Percentiles rank a stretch among this genome's conserved stretches.
These are phyloP conservation scores for Microsporum ferrugineum DNA, from an alignment of 2,329 filamentous ascomycete species.

Conservation along the genomic window DNA sequence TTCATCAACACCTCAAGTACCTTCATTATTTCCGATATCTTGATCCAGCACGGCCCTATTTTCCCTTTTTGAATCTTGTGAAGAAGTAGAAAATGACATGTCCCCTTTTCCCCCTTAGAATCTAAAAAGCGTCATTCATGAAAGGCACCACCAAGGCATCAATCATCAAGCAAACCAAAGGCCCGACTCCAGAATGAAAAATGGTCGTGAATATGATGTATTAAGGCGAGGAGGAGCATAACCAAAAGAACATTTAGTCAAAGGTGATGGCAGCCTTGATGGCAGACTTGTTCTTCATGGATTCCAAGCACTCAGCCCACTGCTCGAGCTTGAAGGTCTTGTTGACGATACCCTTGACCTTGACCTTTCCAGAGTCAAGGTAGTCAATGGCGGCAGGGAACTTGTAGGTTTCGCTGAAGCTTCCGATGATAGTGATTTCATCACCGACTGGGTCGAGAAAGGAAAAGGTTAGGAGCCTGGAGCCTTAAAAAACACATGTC, in stretches of 20 bases:
- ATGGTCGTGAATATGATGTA: background rate
- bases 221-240: background rate
- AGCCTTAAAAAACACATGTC: background rate
- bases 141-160: background rate
- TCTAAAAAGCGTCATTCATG: background rate
- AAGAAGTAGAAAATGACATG: background rate
- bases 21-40: background rate
- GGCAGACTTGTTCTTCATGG: constrained; percentile 59
- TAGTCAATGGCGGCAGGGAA: constrained; percentile 51
- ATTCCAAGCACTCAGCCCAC: constrained; percentile 57
- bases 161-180: background rate
- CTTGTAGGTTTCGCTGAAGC: constrained; percentile 63
- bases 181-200: background rate
- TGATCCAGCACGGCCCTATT: background rate
- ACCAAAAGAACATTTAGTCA: constrained; percentile 37
- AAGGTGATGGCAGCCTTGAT: constrained; percentile 66
- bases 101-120: background rate
- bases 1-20: constrained; percentile 1
- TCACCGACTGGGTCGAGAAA: constrained; percentile 33
- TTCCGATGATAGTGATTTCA: constrained; percentile 62
- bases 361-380: constrained; percentile 34
- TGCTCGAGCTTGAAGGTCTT: constrained; percentile 63
- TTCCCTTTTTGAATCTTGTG: background rate
- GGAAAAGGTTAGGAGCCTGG: constrained; percentile 4
- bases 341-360: constrained; percentile 56